phyloP scores from a whole-genome alignment of 306 rosid genomes.

The Castanea crenata region DNA sequence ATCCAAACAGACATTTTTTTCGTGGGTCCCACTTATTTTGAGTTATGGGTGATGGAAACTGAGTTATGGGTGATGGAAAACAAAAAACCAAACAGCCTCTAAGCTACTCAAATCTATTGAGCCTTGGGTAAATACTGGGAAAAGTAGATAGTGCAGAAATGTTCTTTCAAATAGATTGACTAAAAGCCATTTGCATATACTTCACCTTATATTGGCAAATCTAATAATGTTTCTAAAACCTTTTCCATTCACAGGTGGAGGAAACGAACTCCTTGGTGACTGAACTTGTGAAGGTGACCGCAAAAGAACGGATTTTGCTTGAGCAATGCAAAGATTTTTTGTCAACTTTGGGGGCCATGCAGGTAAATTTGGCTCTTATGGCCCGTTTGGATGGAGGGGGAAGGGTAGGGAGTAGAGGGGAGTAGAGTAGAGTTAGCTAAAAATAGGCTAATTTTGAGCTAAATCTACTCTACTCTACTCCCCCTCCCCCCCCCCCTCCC shows the following conservation, averaged over 20 bases:
- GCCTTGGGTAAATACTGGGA: not conserved
- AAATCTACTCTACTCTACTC: too few relatives aligned
- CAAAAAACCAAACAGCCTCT: too few relatives aligned
- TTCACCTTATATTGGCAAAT: constrained; percentile 11
- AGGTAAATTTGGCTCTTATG: constrained; percentile 40
- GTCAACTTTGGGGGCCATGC: constrained; percentile 73
- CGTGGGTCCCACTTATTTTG: too few relatives aligned
- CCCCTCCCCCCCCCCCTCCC: too few relatives aligned
- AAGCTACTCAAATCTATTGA: not conserved
- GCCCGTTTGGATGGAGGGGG: too few relatives aligned
- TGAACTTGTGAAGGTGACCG: constrained; percentile 75
- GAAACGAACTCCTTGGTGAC: constrained; percentile 74
- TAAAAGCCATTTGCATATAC: not conserved
- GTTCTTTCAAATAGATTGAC: not conserved
- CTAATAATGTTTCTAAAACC: constrained; percentile 20
- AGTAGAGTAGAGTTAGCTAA: too few relatives aligned
- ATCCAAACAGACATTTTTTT: too few relatives aligned
- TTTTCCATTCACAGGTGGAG: constrained; percentile 59
- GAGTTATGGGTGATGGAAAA: too few relatives aligned
- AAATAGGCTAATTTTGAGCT: too few relatives aligned
- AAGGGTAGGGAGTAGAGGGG: too few relatives aligned
- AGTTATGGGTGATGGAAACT: too few relatives aligned
- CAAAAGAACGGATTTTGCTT: constrained; percentile 68
- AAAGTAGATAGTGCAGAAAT: not conserved
- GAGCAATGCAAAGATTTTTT: constrained; percentile 80